phyloP scores from a whole-genome alignment of 352 stramenopile genomes.

The Phytophthora palmivora region DNA sequence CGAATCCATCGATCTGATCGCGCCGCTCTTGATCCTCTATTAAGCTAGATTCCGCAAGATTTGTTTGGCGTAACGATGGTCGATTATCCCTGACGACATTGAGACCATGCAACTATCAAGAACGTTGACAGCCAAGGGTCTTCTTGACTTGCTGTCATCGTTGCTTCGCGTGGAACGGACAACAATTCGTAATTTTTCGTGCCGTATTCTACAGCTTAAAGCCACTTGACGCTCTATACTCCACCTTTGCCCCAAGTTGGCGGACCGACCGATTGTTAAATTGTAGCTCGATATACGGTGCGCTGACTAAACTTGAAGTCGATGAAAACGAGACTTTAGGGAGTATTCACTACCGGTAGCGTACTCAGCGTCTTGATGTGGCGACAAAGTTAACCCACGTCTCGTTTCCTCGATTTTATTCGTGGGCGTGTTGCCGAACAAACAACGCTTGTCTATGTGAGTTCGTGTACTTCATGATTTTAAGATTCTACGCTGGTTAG shows the following conservation, averaged over 20 bases:
- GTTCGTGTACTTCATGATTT: too few relatives aligned
- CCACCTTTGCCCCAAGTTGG: neutral
- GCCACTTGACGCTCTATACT: neutral
- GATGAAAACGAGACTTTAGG: neutral
- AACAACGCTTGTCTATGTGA: too few relatives aligned
- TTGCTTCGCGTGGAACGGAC: slow-evolving; percentile 14
- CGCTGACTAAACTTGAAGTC: neutral
- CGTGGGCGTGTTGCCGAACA: neutral
- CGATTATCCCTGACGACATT: too few relatives aligned
- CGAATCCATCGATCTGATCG: too few relatives aligned
- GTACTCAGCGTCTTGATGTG: neutral
- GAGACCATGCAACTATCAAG: too few relatives aligned
- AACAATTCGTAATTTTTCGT: slow-evolving; percentile 11
- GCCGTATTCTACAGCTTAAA: neutral
- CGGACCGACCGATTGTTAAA: slow-evolving; percentile 19
- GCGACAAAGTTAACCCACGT: slow-evolving; percentile 18
- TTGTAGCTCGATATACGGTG: neutral
- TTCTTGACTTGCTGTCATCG: neutral
- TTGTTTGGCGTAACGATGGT: too few relatives aligned
- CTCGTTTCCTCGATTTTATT: slow-evolving; percentile 3
- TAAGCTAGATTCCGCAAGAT: too few relatives aligned
- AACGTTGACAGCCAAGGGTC: too few relatives aligned
- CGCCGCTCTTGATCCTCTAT: too few relatives aligned
- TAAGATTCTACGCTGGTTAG: too few relatives aligned
- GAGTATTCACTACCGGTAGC: neutral